Base-by-base conservation (phyloP, 2,329 filamentous ascomycete genomes). In the Fusarium chlamydosporum region DNA sequence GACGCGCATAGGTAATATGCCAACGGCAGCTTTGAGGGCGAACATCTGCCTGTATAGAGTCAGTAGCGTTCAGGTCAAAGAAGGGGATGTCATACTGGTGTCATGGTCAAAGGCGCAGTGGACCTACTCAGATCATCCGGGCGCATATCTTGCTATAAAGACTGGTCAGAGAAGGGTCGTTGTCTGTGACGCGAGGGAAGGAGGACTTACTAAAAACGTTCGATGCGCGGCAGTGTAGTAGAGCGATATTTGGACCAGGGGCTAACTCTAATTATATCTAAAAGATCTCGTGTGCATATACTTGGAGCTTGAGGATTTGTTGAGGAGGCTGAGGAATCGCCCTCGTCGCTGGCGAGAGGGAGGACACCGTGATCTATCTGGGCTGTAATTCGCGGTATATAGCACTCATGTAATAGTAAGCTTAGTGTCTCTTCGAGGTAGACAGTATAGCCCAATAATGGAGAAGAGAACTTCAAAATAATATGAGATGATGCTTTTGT, bases 21-120 rank as follows among this genome's bases (percentile, higher is more conserved):
- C 16, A 34, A 52, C 33, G 38, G 16, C 53, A 45, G 29, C 11
- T 13, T 12, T 8, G 5, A 41, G n/a, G 3, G 9, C n/a, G 13
- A 10, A 9, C 12, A 16, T 40, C 10, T 12, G 23, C 18, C 50
- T 23, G 5, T 15, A 16, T 12, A 27, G 26, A 55, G 41, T 56
- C 18, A 56, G 60, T 11, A 12, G 3, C 13, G 26, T 23, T 34
- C 31, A 38, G 9, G 23, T 6, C 13, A 3, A 33, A 41, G 16
- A 42, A 6, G 7, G 16, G 10, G 18, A 33, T 7, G 29, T 41
- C 16, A 23, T 51, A 64, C 51, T 37, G n/a, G 27, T 40, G 12
- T 46, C 58, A 40, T n/a, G 34, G 29, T 18, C 59, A 57, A 41
- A 52, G 18, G 40, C 58, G 33, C 51, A 64, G 29, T 23, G 3